Percentiles rank a stretch among this genome's conserved stretches.
Evolutionary conservation across 148 eudicot genomes (phyloP).

Genomic region (Camellia lanceoleosa): DNA sequence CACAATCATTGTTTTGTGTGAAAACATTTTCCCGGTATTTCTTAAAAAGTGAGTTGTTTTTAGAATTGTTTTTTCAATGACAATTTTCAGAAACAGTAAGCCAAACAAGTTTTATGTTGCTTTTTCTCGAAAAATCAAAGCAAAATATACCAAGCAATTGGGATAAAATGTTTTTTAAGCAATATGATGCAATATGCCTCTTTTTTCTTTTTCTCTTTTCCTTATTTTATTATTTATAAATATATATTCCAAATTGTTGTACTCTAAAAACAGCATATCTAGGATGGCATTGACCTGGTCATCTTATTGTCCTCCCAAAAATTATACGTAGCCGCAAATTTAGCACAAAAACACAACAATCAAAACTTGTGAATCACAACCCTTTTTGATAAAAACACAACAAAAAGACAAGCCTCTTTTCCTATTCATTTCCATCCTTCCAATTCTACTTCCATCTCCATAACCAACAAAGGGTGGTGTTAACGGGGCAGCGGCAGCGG

Average conservation of each 20-base stretch:
- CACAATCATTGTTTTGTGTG: no score
- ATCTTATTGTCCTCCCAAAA: not conserved
- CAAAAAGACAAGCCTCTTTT: constrained; percentile 6
- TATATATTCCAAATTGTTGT: not conserved
- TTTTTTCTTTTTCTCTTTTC: no score
- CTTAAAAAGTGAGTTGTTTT: no score
- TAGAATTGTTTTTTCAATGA: no score
- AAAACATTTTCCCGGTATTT: no score
- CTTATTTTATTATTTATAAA: no score
- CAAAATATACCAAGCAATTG: no score
- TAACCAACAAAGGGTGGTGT: constrained; percentile 11
- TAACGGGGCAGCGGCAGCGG: constrained; percentile 8
- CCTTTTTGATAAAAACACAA: not conserved
- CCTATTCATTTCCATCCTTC: not conserved
- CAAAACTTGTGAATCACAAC: constrained; percentile 8
- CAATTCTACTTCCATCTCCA: not conserved
- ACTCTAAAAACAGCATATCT: not conserved
- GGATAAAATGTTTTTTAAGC: no score
- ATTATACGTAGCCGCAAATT: not conserved
- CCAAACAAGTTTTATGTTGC: no score
- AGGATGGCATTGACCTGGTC: constrained; percentile 12
- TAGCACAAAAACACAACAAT: not conserved
- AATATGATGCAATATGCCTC: no score
- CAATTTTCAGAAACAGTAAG: no score
- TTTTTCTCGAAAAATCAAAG: no score